phyloP scores from a whole-genome alignment of 2,329 filamentous ascomycete genomes.

The Fusarium mexicanum region DNA sequence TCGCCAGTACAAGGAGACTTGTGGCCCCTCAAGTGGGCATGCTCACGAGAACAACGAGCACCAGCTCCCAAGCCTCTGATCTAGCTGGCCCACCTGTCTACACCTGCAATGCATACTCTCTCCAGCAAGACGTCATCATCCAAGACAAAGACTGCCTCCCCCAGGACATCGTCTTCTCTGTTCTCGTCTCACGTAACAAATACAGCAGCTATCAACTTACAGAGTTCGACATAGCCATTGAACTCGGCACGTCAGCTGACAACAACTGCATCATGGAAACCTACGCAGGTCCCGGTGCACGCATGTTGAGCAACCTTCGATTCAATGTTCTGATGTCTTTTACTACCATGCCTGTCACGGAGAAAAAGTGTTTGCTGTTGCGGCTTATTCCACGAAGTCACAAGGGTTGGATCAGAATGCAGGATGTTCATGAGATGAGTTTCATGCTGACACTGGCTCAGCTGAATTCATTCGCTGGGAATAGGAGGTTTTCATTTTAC shows the following conservation, averaged over 20 bases:
- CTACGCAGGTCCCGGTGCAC: not conserved
- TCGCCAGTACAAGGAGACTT: not conserved
- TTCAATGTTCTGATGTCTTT: not conserved
- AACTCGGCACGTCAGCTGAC: not conserved
- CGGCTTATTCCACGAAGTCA: not conserved
- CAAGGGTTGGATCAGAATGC: not conserved
- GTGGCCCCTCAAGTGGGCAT: fast-evolving
- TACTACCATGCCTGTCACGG: not conserved
- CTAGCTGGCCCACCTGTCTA: not conserved
- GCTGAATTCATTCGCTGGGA: not conserved
- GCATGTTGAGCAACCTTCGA: not conserved
- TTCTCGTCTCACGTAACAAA: not conserved
- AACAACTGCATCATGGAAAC: not conserved
- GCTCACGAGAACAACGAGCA: not conserved
- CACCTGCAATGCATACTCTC: not conserved
- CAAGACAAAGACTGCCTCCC: not conserved
- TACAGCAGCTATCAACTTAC: not conserved
- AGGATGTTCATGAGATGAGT: not conserved
- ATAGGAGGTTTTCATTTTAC: not conserved
- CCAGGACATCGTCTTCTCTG: not conserved
- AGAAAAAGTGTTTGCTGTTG: not conserved
- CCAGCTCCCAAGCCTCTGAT: not conserved
- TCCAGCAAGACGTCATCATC: not conserved
- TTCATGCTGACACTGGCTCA: not conserved
- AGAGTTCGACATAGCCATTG: not conserved